phyloP scores from a whole-genome alignment of 768 basidiomycete genomes.

The Podaxis sp. region DNA sequence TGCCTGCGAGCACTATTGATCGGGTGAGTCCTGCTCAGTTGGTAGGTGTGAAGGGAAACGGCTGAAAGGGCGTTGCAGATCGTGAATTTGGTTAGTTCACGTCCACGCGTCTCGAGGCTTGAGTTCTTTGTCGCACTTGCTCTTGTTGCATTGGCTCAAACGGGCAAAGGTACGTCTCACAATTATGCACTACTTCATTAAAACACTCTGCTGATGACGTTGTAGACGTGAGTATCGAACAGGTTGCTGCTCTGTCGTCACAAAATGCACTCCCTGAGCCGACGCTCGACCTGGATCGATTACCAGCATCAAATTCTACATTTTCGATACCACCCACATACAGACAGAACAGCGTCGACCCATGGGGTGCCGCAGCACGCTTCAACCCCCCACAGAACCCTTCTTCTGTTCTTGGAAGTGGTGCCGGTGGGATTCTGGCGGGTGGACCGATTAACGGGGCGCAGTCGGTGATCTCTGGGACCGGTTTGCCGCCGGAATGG shows the following conservation, averaged over 20 bases:
- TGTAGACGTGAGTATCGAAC: constrained; percentile 78
- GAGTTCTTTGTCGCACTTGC: constrained; percentile 93
- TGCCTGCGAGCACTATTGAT: constrained; percentile 84
- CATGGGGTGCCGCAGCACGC: constrained; percentile 53
- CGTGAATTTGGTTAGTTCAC: constrained; percentile 83
- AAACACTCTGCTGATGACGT: not conserved
- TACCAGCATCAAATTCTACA: constrained; percentile 54
- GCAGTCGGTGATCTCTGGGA: constrained; percentile 63
- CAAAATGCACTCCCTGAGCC: constrained; percentile 81
- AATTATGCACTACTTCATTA: not conserved
- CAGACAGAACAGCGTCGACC: constrained; percentile 60
- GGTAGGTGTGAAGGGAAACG: not conserved
- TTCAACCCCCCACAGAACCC: constrained; percentile 22
- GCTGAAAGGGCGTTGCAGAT: constrained; percentile 54
- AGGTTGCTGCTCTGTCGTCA: constrained; percentile 71
- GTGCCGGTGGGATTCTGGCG: constrained; percentile 9
- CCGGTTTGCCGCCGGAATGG: constrained; percentile 78
- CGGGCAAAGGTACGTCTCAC: constrained; percentile 60
- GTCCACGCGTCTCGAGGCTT: constrained; percentile 76
- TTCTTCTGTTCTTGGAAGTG: constrained; percentile 2
- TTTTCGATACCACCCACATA: constrained; percentile 41
- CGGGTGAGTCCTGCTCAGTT: constrained; percentile 45
- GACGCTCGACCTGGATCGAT: constrained; percentile 57
- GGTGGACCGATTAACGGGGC: constrained; percentile 41
- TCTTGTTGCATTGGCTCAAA: constrained; percentile 83